Percentiles rank a stretch among this genome's conserved stretches.
Conservation (phyloP, 306 rosid genomes). For the Cucurbita moschata region DNA sequence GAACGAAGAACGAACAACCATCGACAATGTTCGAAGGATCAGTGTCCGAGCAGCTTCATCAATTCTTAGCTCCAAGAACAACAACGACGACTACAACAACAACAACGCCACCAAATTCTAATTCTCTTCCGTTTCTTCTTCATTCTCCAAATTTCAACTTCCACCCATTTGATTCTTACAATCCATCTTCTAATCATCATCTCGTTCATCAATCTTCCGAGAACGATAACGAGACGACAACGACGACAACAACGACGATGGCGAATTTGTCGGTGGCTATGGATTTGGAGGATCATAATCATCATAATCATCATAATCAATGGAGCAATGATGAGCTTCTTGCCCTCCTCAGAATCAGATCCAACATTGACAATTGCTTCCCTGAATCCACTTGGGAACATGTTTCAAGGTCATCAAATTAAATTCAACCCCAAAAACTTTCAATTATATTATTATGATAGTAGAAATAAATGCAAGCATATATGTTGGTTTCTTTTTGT, state of each 20-base stretch:
- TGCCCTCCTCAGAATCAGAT: conserved; percentile 73
- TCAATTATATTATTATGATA: background rate
- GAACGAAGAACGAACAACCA: background rate
- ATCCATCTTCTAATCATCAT: background rate
- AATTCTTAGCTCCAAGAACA: conserved; percentile 56
- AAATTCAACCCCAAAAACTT: background rate
- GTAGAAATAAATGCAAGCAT: conserved; percentile 25
- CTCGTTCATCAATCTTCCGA: conserved; percentile 18
- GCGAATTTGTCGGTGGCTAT: conserved; percentile 17
- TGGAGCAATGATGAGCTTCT: conserved; percentile 65
- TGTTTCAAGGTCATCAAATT: conserved; percentile 56
- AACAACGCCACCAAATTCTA: conserved; percentile 20
- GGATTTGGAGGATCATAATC: conserved; percentile 7
- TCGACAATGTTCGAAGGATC: conserved; percentile 63
- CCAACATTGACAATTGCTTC: conserved; percentile 56
- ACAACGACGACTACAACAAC: conserved; percentile 16
- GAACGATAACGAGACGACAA: conserved; percentile 4
- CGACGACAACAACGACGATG: background rate
- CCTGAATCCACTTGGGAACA: conserved; percentile 78
- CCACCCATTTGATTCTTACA: conserved; percentile 25
- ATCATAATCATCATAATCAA: background rate
- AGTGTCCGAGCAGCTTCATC: conserved; percentile 80
- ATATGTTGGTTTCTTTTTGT: conserved; percentile 8
- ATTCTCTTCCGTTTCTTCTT: conserved; percentile 38
- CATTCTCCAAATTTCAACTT: background rate